These are phyloP conservation scores for Pythium myriotylum DNA, from an alignment of 352 stramenopile species.

Conservation along the genomic window DNA sequence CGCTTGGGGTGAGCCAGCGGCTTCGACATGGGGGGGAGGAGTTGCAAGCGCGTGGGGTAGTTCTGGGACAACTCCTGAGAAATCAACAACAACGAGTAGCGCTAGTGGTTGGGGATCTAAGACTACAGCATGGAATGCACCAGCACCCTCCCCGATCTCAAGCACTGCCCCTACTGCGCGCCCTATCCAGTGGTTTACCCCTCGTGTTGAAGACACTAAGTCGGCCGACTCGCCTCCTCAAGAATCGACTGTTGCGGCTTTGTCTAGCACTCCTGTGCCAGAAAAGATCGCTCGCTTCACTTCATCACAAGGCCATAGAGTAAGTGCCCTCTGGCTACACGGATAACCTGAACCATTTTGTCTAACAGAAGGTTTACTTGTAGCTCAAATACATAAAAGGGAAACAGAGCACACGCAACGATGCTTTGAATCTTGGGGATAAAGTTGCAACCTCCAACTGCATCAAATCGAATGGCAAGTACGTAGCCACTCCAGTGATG, in stretches of 20 bases:
- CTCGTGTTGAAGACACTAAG: background rate
- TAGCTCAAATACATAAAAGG: slow-evolving; percentile 82
- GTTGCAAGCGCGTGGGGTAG: background rate
- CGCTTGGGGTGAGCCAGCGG: slow-evolving; percentile 2
- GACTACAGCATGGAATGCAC: slow-evolving; percentile 31
- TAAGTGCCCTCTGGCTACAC: no score
- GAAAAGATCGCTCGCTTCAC: slow-evolving; percentile 41
- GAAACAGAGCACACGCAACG: slow-evolving; percentile 55
- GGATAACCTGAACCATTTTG: background rate
- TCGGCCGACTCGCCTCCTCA: no score
- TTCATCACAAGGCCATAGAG: slow-evolving; percentile 74
- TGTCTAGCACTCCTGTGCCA: slow-evolving; percentile 7
- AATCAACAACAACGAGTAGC: background rate
- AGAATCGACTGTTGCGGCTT: no score
- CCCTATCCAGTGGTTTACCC: slow-evolving; percentile 26
- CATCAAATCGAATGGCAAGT: slow-evolving; percentile 55
- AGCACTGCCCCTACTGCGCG: slow-evolving; percentile 1
- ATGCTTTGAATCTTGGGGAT: slow-evolving; percentile 60
- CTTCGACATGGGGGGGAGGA: slow-evolving; percentile 11
- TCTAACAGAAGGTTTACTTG: no score
- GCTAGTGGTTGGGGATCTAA: slow-evolving; percentile 25
- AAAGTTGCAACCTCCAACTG: slow-evolving; percentile 39
- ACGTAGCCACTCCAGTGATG: slow-evolving; percentile 57
- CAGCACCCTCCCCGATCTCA: slow-evolving; percentile 3
- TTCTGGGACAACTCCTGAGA: background rate